A percentile compares a stretch with the other conserved stretches of the same genome.
Conservation (phyloP, 495 filamentous ascomycete genomes). For the Tetracladium setigerum region DNA sequence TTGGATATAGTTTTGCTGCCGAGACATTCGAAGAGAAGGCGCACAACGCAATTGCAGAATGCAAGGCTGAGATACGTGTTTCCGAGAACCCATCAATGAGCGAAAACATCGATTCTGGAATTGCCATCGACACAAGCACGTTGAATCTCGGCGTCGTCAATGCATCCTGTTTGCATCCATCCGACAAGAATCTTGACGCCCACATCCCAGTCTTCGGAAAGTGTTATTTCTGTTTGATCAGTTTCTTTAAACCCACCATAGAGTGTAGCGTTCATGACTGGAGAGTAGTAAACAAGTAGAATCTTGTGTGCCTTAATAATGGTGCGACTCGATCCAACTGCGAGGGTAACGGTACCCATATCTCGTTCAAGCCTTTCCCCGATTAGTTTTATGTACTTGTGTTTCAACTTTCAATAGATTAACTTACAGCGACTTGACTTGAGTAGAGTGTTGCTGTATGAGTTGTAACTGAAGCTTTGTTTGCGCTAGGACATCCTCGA, state of each 20-base stretch:
- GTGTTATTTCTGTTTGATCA: background rate
- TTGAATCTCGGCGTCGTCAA: background rate
- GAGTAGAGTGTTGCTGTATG: background rate
- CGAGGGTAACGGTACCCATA: background rate
- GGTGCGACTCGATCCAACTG: background rate
- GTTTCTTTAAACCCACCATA: background rate
- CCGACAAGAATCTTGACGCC: background rate
- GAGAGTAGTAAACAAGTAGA: background rate
- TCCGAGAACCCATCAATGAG: background rate
- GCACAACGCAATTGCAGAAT: slow-evolving; percentile 1
- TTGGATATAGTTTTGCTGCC: background rate
- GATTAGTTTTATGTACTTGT: background rate
- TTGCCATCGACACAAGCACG: too few relatives aligned
- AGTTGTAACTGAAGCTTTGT: background rate
- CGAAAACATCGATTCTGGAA: too few relatives aligned
- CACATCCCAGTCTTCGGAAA: background rate
- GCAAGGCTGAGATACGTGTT: background rate
- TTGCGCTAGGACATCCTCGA: background rate
- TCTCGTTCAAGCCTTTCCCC: background rate
- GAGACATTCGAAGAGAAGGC: background rate
- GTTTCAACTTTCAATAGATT: background rate
- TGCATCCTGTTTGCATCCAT: background rate
- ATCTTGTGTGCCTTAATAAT: background rate
- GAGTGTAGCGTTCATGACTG: background rate
- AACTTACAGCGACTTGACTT: background rate